phyloP scores from a whole-genome alignment of 108 stramenopile genomes.

The Nannochloropsis salina region DNA sequence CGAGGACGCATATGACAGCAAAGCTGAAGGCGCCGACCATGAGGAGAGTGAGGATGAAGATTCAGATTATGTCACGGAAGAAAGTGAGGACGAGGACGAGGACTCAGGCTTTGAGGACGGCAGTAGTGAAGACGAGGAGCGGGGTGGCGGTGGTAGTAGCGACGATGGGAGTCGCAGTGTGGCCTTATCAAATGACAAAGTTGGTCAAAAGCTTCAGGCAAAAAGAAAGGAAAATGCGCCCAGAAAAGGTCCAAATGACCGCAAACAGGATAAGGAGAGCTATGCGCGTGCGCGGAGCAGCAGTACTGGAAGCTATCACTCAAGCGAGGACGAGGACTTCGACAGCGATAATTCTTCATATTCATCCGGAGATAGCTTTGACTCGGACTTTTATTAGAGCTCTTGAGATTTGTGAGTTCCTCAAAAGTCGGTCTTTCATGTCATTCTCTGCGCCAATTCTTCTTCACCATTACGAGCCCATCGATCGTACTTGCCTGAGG shows the following conservation, averaged over 20 bases:
- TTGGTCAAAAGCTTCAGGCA: background rate
- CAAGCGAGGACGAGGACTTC: background rate
- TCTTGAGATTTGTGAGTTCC: no score
- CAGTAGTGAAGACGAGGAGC: background rate
- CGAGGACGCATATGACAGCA: background rate
- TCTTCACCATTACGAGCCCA: no score
- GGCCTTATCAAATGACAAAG: background rate
- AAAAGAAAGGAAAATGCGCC: background rate
- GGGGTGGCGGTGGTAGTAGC: no score
- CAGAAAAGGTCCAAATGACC: background rate
- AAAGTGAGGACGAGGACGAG: background rate
- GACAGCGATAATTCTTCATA: constrained; percentile 2
- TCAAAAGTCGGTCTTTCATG: no score
- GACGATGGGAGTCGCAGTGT: background rate
- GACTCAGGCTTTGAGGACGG: background rate
- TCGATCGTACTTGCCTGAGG: no score
- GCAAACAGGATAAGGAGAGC: background rate
- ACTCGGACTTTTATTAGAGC: background rate
- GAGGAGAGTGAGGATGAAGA: background rate
- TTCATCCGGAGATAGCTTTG: background rate
- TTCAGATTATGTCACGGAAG: background rate
- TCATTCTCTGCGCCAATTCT: no score
- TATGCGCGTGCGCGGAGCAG: background rate
- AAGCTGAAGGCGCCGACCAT: background rate
- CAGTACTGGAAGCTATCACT: background rate